These are phyloP conservation scores for Diaporthe vaccinii DNA, from an alignment of 2,329 filamentous ascomycete species.

Conservation along the genomic window DNA sequence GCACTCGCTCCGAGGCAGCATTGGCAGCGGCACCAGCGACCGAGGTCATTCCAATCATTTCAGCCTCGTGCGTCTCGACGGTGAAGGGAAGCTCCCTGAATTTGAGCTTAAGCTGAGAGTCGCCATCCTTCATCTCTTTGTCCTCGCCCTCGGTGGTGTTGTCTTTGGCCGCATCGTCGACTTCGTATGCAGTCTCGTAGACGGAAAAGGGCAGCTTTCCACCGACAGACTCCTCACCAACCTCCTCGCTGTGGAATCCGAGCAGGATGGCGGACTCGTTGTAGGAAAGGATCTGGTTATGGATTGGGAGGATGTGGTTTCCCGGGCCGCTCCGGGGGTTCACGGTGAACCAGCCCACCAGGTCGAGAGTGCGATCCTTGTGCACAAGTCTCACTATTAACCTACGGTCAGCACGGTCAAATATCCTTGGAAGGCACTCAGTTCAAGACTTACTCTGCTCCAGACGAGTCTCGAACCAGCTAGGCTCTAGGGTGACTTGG, in stretches of 20 bases:
- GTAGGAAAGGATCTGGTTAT: slow-evolving; percentile 81
- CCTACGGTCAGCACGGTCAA: slow-evolving; percentile 5
- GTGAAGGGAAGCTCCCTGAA: slow-evolving; percentile 89
- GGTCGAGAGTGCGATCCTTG: slow-evolving; percentile 83
- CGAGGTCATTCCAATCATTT: slow-evolving; percentile 98
- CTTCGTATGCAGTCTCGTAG: slow-evolving; percentile 87
- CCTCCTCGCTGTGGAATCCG: slow-evolving; percentile 81
- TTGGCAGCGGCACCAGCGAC: slow-evolving; percentile 88
- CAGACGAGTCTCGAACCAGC: slow-evolving; percentile 83
- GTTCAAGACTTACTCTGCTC: slow-evolving; percentile 79
- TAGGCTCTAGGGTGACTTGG: slow-evolving; percentile 72
- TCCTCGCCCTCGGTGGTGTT: slow-evolving; percentile 69
- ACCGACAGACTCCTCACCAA: slow-evolving; percentile 68
- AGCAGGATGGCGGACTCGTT: slow-evolving; percentile 92
- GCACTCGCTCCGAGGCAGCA: slow-evolving; percentile 70
- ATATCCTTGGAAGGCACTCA: neutral
- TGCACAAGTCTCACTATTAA: slow-evolving; percentile 86
- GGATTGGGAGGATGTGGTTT: slow-evolving; percentile 77
- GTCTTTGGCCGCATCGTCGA: slow-evolving; percentile 65
- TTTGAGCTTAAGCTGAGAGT: slow-evolving; percentile 71
- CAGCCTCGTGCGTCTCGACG: slow-evolving; percentile 93
- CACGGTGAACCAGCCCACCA: slow-evolving; percentile 94
- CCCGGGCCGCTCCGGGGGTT: slow-evolving; percentile 80
- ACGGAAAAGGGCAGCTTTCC: slow-evolving; percentile 91
- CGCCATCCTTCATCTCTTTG: slow-evolving; percentile 79